A percentile compares a stretch with the other conserved stretches of the same genome.
phyloP scores from a whole-genome alignment of 148 eudicot genomes.

The Amaranthus cruentus region DNA sequence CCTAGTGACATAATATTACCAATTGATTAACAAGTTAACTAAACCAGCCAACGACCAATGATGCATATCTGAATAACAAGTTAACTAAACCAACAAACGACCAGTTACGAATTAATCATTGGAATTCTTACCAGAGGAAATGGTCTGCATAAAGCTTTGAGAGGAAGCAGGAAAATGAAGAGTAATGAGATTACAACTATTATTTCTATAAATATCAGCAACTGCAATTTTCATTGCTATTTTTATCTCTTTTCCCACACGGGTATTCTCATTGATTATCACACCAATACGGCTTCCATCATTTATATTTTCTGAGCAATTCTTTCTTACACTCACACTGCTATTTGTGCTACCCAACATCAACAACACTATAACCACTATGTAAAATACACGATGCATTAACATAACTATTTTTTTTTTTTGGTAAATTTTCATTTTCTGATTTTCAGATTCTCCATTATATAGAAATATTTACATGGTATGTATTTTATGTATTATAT shows the following conservation, averaged over 20 bases:
- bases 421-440: not conserved
- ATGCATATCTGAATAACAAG: too few relatives aligned
- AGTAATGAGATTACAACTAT: constrained; percentile 9
- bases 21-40: too few relatives aligned
- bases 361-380: not conserved
- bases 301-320: constrained; percentile 2
- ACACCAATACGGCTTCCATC: constrained; percentile 19
- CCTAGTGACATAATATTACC: too few relatives aligned
- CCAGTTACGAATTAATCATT: too few relatives aligned
- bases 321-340: not conserved
- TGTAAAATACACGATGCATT: not conserved
- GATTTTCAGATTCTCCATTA: not conserved
- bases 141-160: constrained; percentile 11
- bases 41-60: too few relatives aligned
- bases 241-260: constrained; percentile 30
- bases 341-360: not conserved
- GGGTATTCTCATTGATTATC: constrained; percentile 23
- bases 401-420: not conserved
- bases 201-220: constrained; percentile 15
- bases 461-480: not conserved
- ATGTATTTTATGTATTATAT: too few relatives aligned
- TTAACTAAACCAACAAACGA: too few relatives aligned
- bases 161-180: constrained; percentile 25
- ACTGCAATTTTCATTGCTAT: constrained; percentile 36
- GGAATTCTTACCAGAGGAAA: not conserved